These are phyloP conservation scores for Globisporangium mamillatum DNA, from an alignment of 352 stramenopile genomes.

Conservation along the genomic window DNA sequence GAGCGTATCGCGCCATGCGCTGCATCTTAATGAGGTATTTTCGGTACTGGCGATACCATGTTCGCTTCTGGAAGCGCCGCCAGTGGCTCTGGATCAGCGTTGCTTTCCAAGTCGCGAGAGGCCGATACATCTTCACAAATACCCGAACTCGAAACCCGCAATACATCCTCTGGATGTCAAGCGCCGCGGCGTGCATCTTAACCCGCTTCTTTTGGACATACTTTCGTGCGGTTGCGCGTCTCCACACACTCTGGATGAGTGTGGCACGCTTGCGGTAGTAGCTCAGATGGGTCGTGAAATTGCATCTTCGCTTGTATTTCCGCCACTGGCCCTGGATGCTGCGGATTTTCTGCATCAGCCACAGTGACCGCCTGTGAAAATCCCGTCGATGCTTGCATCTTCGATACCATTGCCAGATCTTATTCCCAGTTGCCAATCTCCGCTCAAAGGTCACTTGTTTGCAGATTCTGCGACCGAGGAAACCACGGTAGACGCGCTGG, in stretches of 20 bases:
- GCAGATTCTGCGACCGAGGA: conserved; percentile 22
- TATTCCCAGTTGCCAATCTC: conserved; percentile 14
- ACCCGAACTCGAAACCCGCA: conserved; percentile 31
- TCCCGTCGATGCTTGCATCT: conserved; percentile 35
- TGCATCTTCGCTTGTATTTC: conserved; percentile 30
- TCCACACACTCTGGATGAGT: conserved; percentile 49
- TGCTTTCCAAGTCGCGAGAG: conserved; percentile 18
- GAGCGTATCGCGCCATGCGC: conserved; percentile 37
- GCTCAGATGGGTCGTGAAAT: conserved; percentile 35
- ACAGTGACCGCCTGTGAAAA: conserved; percentile 29
- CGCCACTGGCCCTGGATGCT: conserved; percentile 63
- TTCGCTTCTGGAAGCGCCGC: conserved; percentile 22
- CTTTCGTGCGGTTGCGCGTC: conserved; percentile 33
- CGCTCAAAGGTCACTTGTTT: conserved; percentile 23
- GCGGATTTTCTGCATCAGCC: conserved; percentile 49
- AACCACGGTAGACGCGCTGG: conserved; percentile 52
- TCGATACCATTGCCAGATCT: conserved; percentile 58
- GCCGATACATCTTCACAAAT: conserved; percentile 29
- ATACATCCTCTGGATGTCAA: conserved; percentile 43
- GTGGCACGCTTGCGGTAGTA: conserved; percentile 33
- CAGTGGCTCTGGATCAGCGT: conserved; percentile 46
- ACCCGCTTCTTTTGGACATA: conserved; percentile 26
- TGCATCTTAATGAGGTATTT: conserved; percentile 38
- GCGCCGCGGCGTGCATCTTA: conserved; percentile 29
- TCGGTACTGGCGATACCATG: conserved; percentile 27